These are phyloP conservation scores for Saccharomyces hybrid DNA, from an alignment of 1,139 yeast species.

Conservation along the genomic window DNA sequence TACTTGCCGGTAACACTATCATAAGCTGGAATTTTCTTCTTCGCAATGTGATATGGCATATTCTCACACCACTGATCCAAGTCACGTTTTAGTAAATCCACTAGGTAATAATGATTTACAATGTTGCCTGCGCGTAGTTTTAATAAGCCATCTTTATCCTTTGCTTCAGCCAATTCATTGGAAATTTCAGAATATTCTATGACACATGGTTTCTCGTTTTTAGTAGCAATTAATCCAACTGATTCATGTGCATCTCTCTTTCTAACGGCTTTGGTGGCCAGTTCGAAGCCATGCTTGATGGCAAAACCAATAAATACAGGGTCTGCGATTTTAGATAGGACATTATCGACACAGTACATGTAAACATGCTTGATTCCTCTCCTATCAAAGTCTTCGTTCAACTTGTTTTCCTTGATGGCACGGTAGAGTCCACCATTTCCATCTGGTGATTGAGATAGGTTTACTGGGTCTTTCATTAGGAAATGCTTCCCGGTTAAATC, in stretches of 20 bases:
- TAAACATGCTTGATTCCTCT: constrained; percentile 84
- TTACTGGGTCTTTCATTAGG: constrained; percentile 47
- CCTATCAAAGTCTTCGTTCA: constrained; percentile 59
- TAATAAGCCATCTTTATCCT: constrained; percentile 51
- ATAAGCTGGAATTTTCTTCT: constrained; percentile 69
- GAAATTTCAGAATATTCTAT: constrained; percentile 93
- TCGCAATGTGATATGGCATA: constrained; percentile 90
- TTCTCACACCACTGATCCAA: constrained; percentile 66
- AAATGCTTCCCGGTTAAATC: constrained; percentile 62
- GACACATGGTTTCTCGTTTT: constrained; percentile 71
- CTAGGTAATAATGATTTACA: constrained; percentile 92
- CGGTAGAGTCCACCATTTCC: constrained; percentile 97
- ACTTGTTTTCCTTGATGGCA: constrained; percentile 60
- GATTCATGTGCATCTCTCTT: constrained; percentile 82
- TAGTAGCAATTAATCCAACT: constrained; percentile 86
- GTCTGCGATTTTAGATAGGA: constrained; percentile 87
- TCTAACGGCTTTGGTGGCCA: constrained; percentile 93
- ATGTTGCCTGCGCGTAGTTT: constrained; percentile 91
- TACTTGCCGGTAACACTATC: constrained; percentile 43
- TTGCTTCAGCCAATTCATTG: constrained; percentile 58
- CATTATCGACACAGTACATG: constrained; percentile 95
- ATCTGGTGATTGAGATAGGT: constrained; percentile 83
- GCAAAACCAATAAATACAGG: constrained; percentile 90
- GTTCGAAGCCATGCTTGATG: constrained; percentile 52
- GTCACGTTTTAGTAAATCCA: constrained; percentile 51